Evolutionary conservation across 441 rosid species (phyloP).

Genomic region (Syzygium syzygioides): DNA sequence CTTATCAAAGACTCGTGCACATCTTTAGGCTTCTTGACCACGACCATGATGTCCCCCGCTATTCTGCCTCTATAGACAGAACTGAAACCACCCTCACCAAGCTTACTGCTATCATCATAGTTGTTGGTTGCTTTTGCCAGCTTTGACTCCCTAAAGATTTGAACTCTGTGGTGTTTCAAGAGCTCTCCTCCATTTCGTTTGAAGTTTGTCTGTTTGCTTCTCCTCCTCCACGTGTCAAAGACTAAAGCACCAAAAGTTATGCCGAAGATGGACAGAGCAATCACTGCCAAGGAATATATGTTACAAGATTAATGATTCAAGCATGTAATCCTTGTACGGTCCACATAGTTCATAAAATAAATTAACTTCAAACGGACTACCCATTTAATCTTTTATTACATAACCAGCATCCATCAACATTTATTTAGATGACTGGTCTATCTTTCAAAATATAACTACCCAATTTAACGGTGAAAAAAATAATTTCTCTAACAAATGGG

Average conservation of each 20-base stretch:
- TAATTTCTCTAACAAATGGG: background rate
- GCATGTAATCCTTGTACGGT: background rate
- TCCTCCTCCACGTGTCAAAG: background rate
- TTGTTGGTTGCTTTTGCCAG: background rate
- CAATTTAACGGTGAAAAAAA: background rate
- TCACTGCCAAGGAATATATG: background rate
- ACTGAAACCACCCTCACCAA: rapidly evolving
- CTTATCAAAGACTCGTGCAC: background rate
- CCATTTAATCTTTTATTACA: background rate
- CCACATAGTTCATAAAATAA: background rate
- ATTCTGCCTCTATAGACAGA: background rate
- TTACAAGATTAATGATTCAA: background rate
- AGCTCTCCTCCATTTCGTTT: background rate
- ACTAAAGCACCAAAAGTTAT: background rate
- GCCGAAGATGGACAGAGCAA: background rate
- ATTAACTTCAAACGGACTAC: background rate
- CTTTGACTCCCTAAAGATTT: background rate
- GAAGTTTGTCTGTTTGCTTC: background rate
- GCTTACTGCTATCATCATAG: background rate
- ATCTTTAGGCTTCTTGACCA: background rate
- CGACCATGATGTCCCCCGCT: rapidly evolving
- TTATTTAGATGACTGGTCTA: background rate
- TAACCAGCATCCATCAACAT: background rate
- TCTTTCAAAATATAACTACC: background rate
- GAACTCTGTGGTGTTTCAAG: background rate